Evolutionary conservation across 1,284 basidiomycete genomes (phyloP), one percentile per base, ranked within the genome.

Genomic region (Tilletiopsis washingtonensis): DNA sequence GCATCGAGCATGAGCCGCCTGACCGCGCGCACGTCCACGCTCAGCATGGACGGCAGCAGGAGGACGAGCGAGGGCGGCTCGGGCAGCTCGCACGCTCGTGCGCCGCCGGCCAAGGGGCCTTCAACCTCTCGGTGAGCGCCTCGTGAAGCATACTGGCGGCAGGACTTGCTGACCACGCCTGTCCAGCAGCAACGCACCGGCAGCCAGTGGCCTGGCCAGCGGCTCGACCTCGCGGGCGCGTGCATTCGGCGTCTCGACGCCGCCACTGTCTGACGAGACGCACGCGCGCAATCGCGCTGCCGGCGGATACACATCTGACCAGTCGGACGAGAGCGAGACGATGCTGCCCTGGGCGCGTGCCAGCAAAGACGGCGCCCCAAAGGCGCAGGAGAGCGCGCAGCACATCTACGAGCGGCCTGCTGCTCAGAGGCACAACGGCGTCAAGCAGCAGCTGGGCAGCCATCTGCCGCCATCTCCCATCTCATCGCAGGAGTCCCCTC

Each of bases 261-360:
- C 64, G 36, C 64, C 64, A 20, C 58, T 60, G 21, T 67, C 64
- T 20, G 64, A 67, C 53, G 64, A 67, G 42, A 62, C 51, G 40
- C 64, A 65, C 41, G 39, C 46, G 2, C 57, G 61, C 38, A 57
- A 53, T 41, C 41, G 53, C 27, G 34, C 47, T 5, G 25, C n/a
- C 24, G 43, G 9, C 25, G 39, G 37, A 19, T n/a, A 15, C 20
- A 14, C n/a, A 17, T 20, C 24, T 27, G 12, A 62, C n/a, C 48
- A 56, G 4, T 64, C 61, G 19, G 66, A 68, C 46, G 65, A 64
- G 29, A 66, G 63, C 14, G 50, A 58, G 15, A 64, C 66, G 9
- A 32, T 60, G n/a, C 56, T 68, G 15, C 66, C 66, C 1, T 68
- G 66, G 66, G 64, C 65, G 2, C 56, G 65, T 12, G 23, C 20